Base-by-base conservation (phyloP, 257 asterid genomes). In the Gentiana straminea region DNA sequence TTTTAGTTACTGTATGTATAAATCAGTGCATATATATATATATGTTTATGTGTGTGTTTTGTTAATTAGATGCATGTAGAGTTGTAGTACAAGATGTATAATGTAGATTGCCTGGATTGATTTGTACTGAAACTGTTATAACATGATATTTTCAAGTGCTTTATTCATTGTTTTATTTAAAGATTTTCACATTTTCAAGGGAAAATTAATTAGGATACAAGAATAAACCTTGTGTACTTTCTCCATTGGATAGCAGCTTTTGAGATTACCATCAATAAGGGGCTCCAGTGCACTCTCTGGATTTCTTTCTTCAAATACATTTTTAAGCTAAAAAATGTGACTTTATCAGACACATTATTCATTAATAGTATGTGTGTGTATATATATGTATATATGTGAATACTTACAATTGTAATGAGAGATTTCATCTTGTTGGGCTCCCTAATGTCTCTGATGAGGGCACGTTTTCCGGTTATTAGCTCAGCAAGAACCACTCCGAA, bases 401-500 rank as follows among this genome's bases (percentile, higher is more conserved):
- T 24, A 72, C 96, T 77, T 77, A 88, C 96, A 48, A 77, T 63
- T 59, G 90, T 78, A 65, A 88, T 80, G 66, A 88, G 90, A 43
- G 94, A 88, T 70, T 76, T 88, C 84, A 84, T 79, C 81, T 72
- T 80, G 65, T 73, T 67, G 0, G 86, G 80, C 59, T 84, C 93
- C 15, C 68, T 66, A 44, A 55, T 73, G 66, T 80, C 81, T 3
- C 94, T 88, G 35, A 73, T 52, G 63, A 88, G 93, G 47, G 96
- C 96, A 0, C 88, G 94, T 70, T 72, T 68, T 9, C 94, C 96
- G 0, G 94, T 84, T 73, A 84, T 77, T 10, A 88, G 84, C 84
- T 84, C 96, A 5, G 86, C 86, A 52, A 88, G 83, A 61, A 88
- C 90, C 47, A 88, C 96, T 64, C 96, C 96, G 35, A 77, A 88